Base-by-base conservation (phyloP, 345 rosid genomes). In the Populus pruinosa region DNA sequence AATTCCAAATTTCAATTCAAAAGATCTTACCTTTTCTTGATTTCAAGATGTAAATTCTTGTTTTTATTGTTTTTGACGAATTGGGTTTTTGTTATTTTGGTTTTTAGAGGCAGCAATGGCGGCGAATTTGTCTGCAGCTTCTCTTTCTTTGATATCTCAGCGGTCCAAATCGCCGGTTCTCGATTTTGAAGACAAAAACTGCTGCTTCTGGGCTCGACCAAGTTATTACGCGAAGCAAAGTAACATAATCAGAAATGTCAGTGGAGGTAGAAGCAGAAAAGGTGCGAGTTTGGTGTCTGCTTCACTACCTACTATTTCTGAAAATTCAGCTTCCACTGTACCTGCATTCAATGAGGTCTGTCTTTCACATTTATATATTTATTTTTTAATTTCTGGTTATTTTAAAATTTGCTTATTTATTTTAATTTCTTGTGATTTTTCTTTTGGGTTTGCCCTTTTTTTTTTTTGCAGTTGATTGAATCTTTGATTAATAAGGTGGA, bases 401-500 rank as follows among this genome's bases (percentile, higher is more conserved):
- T 43, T 35, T 8, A 9, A 16, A 39, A 35, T 70, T 41, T 21
- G 3, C 21, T 69, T 53, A 17, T 8, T 73, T 6, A 14, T 43
- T 74, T 33, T 67, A 12, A 16, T 68, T 68, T 56, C 33, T 14
- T 78, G 16, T 63, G 2, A 23, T 47, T 41, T 33, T 33, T 33
- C 36, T 33, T 33, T 44, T 53, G 61, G 43, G 63, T 27, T 65
- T 29, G 18, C 36, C n/a, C 21, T 5, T 4, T 2, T 55, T 11
- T 13, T 25, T 44, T 20, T 49, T 35, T 25, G 75, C 78, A 91
- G 94, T 69, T 91, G 87, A 91, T 93, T 56, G 95, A 90, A 80
- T 72, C 87, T 49, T 78, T 95, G 86, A 89, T 92, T 72, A 77
- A 85, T 69, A 81, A 91, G 69, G 89, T 87, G 80, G 91, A 96